Conservation (phyloP, 176 grass and related monocot species). For the Bothriochloa decipiens region DNA sequence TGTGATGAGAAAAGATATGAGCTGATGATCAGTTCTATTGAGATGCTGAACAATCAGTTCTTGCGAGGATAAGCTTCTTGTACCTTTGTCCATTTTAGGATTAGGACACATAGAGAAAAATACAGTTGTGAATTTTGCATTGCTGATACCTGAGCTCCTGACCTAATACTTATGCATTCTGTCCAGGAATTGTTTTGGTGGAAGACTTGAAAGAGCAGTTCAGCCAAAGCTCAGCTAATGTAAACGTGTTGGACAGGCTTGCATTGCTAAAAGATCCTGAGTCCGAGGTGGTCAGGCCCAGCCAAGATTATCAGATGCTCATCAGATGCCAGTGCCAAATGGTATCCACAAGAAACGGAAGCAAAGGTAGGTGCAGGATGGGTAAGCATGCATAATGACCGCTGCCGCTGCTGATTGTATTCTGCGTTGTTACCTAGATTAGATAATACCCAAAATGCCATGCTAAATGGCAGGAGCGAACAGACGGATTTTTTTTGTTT, state of each 20-base stretch:
- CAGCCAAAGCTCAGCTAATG: conserved; percentile 23
- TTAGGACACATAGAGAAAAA: background rate
- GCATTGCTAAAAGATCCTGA: conserved; percentile 37
- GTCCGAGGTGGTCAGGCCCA: background rate
- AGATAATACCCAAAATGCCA: background rate
- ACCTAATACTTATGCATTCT: background rate
- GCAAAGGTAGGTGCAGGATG: conserved; percentile 35
- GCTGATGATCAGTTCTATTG: too few relatives aligned
- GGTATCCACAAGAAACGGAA: conserved; percentile 32
- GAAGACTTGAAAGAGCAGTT: conserved; percentile 49
- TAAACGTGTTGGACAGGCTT: conserved; percentile 45
- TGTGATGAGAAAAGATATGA: too few relatives aligned
- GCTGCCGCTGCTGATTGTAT: background rate
- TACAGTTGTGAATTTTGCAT: background rate
- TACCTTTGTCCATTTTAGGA: too few relatives aligned
- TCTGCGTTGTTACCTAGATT: background rate
- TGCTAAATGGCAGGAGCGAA: too few relatives aligned
- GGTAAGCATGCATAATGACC: conserved; percentile 34
- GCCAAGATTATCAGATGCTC: too few relatives aligned
- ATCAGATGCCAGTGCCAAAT: background rate
- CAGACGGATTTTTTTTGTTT: too few relatives aligned
- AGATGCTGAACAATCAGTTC: too few relatives aligned
- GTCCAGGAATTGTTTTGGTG: conserved; percentile 59
- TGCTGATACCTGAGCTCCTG: background rate
- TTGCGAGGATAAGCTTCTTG: too few relatives aligned